These are phyloP conservation scores for Malassezia pachydermatis DNA, from an alignment of 1,284 basidiomycete genomes.

Conservation along the genomic window DNA sequence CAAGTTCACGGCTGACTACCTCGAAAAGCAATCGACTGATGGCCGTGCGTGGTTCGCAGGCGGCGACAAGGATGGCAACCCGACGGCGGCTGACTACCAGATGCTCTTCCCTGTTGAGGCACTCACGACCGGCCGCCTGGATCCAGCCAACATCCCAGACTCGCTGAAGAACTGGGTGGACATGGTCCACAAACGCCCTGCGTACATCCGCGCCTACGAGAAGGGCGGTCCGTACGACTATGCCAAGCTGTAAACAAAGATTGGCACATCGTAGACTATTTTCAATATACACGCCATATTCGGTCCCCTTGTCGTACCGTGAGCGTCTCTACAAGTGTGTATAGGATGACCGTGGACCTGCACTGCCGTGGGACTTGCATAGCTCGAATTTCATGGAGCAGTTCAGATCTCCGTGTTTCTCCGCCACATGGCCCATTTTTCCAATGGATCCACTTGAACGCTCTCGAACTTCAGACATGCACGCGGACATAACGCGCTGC, in stretches of 20 bases:
- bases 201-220: conserved; percentile 35
- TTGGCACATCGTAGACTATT: not conserved
- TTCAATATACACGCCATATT: too few relatives aligned
- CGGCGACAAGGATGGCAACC: conserved; percentile 42
- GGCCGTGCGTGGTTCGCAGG: conserved; percentile 40
- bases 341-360: too few relatives aligned
- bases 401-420: too few relatives aligned
- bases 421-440: too few relatives aligned
- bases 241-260: conserved; percentile 16
- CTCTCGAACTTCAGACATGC: too few relatives aligned
- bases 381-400: too few relatives aligned
- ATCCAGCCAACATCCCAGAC: conserved; percentile 9
- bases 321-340: too few relatives aligned
- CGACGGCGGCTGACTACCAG: conserved; percentile 44
- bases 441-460: too few relatives aligned
- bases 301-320: too few relatives aligned
- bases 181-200: conserved; percentile 34
- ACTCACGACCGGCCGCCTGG: conserved; percentile 22
- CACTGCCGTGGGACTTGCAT: too few relatives aligned
- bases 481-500: too few relatives aligned
- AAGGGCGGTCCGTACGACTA: conserved; percentile 39
- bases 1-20: conserved; percentile 24
- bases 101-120: conserved; percentile 45
- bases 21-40: conserved; percentile 23
- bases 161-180: conserved; percentile 36